Evolutionary conservation across 106 monocot genomes (phyloP), one percentile per base, ranked within the genome.

Genomic region (Dioscorea dumetorum): DNA sequence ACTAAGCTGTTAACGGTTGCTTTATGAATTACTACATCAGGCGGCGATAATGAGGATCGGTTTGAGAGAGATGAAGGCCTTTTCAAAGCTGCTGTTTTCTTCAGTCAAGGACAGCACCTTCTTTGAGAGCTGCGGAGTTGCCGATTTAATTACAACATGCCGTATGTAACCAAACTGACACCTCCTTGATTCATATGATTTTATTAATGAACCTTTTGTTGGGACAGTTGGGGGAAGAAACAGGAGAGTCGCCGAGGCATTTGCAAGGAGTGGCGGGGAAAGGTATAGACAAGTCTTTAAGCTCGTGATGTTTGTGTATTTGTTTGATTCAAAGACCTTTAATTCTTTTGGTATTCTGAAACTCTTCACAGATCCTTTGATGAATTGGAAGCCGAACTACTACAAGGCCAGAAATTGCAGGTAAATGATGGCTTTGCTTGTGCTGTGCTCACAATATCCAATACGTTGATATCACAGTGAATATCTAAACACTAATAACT

Each of bases 1-100:
- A 64, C 53, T 67, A 72, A 22, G 31, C 58, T 71, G 17, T 48
- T 52, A 9, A 63, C 11, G 60, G 9, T 14, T 17, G 13, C 13
- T 53, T 33, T 52, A 12, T 35, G 23, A 60, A n/a, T 28, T 28
- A 28, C 1, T 35, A 17, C 48, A 52, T 71, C 71, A 94, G 94
- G 87, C 94, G 49, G 94, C 94, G 68, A 85, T 94, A 80, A 94
- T 94, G 87, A 90, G 94, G 70, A 88, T 94, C 62, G 94, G 94
- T 48, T 74, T 94, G 76, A 77, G 71, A 63, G 94, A 94, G 77
- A 94, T 94, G 90, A 77, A 76, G 20, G 81, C 80, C 23, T 79
- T 94, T 50, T 94, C 94, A 16, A 91, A 94, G 73, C 80, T 91
- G 19, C 53, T 94, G 73, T 94, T 82, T 49, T 73, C 90, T 67